Evolutionary conservation across 495 filamentous ascomycete species (phyloP).

Genomic region (Aspergillus wentii): DNA sequence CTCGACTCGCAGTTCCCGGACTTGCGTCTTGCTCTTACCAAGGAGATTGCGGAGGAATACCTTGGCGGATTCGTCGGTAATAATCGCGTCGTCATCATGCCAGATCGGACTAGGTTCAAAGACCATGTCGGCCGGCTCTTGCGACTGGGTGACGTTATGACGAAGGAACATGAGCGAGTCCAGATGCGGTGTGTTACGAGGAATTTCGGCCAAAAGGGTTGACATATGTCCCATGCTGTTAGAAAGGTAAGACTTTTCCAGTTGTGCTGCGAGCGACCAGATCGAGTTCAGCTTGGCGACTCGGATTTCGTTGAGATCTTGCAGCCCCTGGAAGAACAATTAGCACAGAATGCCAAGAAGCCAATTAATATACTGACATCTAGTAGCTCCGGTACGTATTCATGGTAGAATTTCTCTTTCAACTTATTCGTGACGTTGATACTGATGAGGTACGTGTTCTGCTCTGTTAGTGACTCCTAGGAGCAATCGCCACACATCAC

Average conservation of each 20-base stretch:
- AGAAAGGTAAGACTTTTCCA: constrained; percentile 71
- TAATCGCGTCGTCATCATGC: constrained; percentile 86
- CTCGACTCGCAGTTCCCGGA: constrained; percentile 73
- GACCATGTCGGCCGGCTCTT: constrained; percentile 74
- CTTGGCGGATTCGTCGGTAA: constrained; percentile 78
- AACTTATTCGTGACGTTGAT: constrained; percentile 96
- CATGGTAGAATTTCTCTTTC: constrained; percentile 94
- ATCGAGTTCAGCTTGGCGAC: constrained; percentile 75
- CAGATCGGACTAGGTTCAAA: constrained; percentile 97
- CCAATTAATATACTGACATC: constrained; percentile 58
- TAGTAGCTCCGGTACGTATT: constrained; percentile 90
- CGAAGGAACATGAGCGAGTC: constrained; percentile 97
- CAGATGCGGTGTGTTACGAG: constrained; percentile 78
- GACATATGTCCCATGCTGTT: constrained; percentile 66
- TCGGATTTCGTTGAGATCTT: constrained; percentile 88
- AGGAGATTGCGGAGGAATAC: constrained; percentile 88
- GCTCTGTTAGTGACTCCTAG: constrained; percentile 12
- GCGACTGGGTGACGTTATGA: constrained; percentile 77
- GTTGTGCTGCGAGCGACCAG: constrained; percentile 72
- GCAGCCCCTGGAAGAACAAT: constrained; percentile 52
- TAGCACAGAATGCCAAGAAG: background rate
- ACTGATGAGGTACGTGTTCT: constrained; percentile 91
- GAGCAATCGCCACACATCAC: constrained; percentile 1
- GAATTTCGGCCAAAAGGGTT: constrained; percentile 72
- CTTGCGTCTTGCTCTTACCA: constrained; percentile 78